phyloP scores from a whole-genome alignment of 2,329 filamentous ascomycete genomes.

The Ascochyta lentis region DNA sequence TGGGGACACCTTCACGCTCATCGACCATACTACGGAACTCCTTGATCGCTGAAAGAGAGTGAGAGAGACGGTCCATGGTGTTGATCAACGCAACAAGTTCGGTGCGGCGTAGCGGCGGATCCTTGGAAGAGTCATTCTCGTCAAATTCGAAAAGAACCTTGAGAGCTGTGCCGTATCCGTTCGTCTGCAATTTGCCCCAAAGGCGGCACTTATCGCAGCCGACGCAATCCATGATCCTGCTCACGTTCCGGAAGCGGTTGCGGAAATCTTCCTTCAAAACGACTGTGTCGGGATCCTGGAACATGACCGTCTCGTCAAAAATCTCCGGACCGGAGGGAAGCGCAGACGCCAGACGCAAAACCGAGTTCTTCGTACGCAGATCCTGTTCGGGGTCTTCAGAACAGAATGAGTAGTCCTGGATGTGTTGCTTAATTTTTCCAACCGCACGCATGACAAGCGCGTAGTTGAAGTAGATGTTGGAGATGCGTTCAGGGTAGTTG shows the following conservation, averaged over 20 bases:
- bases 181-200: slow-evolving; percentile 96
- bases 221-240: slow-evolving; percentile 96
- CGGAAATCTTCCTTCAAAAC: slow-evolving; percentile 96
- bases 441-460: slow-evolving; percentile 91
- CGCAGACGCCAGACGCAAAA: slow-evolving; percentile 74
- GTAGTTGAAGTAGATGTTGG: slow-evolving; percentile 99
- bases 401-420: slow-evolving; percentile 89
- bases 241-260: slow-evolving; percentile 96
- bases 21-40: slow-evolving; percentile 69
- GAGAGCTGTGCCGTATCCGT: slow-evolving; percentile 90
- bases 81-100: slow-evolving; percentile 96
- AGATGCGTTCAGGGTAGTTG: slow-evolving; percentile 84
- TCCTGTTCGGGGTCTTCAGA: slow-evolving; percentile 84
- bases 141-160: slow-evolving; percentile 97
- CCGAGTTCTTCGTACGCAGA: slow-evolving; percentile 77
- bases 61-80: slow-evolving; percentile 85
- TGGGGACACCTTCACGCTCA: slow-evolving; percentile 43
- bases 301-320: slow-evolving; percentile 96
- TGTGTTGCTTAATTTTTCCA: slow-evolving; percentile 83
- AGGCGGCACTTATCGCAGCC: slow-evolving; percentile 98
- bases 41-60: slow-evolving; percentile 76
- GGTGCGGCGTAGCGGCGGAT: slow-evolving; percentile 80
- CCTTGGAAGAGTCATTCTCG: slow-evolving; percentile 65
- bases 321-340: slow-evolving; percentile 75
- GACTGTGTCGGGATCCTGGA: slow-evolving; percentile 73